phyloP scores from a whole-genome alignment of 495 filamentous ascomycete species.

The Trichocladium antarcticum region DNA sequence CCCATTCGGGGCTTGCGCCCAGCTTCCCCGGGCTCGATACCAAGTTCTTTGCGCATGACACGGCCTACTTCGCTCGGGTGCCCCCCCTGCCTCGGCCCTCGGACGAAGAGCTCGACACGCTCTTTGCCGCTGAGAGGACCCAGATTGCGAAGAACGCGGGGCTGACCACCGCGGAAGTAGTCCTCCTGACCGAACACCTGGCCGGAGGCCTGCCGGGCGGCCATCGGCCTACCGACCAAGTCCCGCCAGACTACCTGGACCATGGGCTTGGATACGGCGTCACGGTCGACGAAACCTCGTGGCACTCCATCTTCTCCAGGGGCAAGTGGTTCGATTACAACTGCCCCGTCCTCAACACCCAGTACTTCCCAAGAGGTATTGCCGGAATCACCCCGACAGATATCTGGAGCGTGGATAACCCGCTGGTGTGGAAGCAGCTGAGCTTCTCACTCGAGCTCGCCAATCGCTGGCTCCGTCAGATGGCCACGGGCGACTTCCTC shows the following conservation, averaged over 20 bases:
- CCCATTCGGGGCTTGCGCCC: slow-evolving; percentile 1
- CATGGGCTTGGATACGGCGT: not conserved
- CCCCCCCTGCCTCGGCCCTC: not conserved
- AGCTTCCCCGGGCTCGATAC: not conserved
- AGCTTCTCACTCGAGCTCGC: not conserved
- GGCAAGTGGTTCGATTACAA: slow-evolving; percentile 3
- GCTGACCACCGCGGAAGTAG: slow-evolving; percentile 3
- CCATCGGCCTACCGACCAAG: not conserved
- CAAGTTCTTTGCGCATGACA: not conserved
- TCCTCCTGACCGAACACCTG: not conserved
- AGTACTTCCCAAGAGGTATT: not conserved
- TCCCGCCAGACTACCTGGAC: not conserved
- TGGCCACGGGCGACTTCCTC: not conserved
- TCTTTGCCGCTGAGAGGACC: not conserved
- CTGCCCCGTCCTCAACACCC: not conserved
- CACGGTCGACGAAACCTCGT: not conserved
- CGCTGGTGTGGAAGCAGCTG: not conserved
- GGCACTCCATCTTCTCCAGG: not conserved
- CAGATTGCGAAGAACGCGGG: not conserved
- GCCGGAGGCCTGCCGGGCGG: not conserved
- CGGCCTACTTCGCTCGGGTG: not conserved
- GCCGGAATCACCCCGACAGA: not conserved
- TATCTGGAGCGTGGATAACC: slow-evolving; percentile 8
- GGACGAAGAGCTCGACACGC: not conserved
- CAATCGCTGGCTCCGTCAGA: slow-evolving; percentile 1